phyloP scores from a whole-genome alignment of 2,329 filamentous ascomycete species.

The Trichoderma sp. region DNA sequence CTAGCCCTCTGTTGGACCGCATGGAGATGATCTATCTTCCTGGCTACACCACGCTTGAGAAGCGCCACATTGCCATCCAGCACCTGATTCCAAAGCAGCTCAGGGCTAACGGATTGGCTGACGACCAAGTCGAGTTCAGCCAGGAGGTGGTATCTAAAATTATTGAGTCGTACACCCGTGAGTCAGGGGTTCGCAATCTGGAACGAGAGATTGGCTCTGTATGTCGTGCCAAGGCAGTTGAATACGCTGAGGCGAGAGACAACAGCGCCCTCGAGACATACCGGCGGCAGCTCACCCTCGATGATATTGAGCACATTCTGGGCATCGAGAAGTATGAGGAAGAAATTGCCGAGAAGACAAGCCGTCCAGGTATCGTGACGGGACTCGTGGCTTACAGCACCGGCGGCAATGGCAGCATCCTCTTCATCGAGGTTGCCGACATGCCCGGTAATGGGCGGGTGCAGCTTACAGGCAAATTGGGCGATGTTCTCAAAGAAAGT shows the following conservation, averaged over 20 bases:
- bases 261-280: slow-evolving; percentile 68
- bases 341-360: slow-evolving; percentile 85
- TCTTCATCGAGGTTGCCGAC: slow-evolving; percentile 97
- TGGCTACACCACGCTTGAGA: slow-evolving; percentile 96
- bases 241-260: slow-evolving; percentile 90
- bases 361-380: slow-evolving; percentile 88
- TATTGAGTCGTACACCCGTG: slow-evolving; percentile 94
- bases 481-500: slow-evolving; percentile 94
- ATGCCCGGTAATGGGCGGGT: slow-evolving; percentile 93
- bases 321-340: slow-evolving; percentile 94
- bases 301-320: slow-evolving; percentile 86
- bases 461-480: slow-evolving; percentile 93
- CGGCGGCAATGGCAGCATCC: slow-evolving; percentile 89
- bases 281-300: slow-evolving; percentile 68
- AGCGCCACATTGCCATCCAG: slow-evolving; percentile 87
- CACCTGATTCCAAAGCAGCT: slow-evolving; percentile 98
- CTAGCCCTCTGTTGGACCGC: slow-evolving; percentile 87
- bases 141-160: slow-evolving; percentile 91
- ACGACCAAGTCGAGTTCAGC: slow-evolving; percentile 73
- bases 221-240: slow-evolving; percentile 91
- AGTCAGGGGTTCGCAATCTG: slow-evolving; percentile 92
- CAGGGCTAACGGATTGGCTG: slow-evolving; percentile 78
- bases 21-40: slow-evolving; percentile 96
- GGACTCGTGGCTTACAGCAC: slow-evolving; percentile 93
- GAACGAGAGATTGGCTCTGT: slow-evolving; percentile 95